A percentile compares a stretch with the other conserved stretches of the same genome.
These are phyloP conservation scores for Candida railenensis DNA, from an alignment of 805 yeast species.

Conservation along the genomic window DNA sequence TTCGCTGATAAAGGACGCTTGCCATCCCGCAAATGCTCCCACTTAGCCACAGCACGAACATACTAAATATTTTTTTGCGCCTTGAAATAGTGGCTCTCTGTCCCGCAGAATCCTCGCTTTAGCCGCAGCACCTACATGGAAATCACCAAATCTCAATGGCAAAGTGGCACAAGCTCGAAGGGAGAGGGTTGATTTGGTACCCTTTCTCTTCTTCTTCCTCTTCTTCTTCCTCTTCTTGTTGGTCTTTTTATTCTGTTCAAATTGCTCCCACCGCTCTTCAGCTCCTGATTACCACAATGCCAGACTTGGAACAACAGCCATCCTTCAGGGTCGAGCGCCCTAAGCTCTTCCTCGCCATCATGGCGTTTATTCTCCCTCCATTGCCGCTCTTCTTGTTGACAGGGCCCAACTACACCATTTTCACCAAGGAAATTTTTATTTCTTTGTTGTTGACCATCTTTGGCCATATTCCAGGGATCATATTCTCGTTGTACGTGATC, in stretches of 20 bases:
- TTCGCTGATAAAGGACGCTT: background rate
- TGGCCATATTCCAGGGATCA: slow-evolving; percentile 33
- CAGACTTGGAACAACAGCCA: slow-evolving; percentile 1
- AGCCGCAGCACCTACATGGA: background rate
- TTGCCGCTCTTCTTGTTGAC: slow-evolving; percentile 33
- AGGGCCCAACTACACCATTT: slow-evolving; percentile 24
- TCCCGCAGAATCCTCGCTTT: too few species aligned
- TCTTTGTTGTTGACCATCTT: slow-evolving; percentile 29
- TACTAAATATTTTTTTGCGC: too few species aligned
- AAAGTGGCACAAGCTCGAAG: background rate
- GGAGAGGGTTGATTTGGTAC: too few species aligned
- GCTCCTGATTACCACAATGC: slow-evolving; percentile 1
- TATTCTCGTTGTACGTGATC: slow-evolving; percentile 26
- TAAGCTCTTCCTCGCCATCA: slow-evolving; percentile 24
- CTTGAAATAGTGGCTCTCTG: too few species aligned
- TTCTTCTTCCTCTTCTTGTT: background rate
- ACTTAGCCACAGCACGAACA: too few species aligned
- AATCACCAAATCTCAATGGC: background rate
- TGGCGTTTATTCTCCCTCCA: slow-evolving; percentile 38
- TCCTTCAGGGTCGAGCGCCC: background rate
- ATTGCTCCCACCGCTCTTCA: background rate
- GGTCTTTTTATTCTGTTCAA: background rate
- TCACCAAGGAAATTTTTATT: slow-evolving; percentile 33
- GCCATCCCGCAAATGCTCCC: too few species aligned
- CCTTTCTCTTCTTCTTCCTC: background rate